These are phyloP conservation scores for Pilatotrama ljubarskyi DNA, from an alignment of 768 basidiomycete genomes.

Conservation along the genomic window DNA sequence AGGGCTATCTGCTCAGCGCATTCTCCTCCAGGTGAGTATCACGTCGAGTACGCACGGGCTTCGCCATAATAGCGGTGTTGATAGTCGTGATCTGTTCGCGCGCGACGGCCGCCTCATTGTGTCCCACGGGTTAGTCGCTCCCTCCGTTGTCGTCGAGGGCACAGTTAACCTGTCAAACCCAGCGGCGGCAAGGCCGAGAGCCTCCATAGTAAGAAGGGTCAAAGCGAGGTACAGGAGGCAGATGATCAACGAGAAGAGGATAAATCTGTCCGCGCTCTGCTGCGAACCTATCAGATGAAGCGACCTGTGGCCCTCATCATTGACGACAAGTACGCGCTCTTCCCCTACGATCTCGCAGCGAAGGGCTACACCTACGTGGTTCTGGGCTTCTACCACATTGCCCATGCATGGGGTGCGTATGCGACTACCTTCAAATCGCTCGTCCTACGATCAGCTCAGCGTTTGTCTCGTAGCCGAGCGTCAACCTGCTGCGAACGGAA, in stretches of 20 bases:
- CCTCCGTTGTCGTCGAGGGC: neutral
- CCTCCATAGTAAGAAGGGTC: constrained; percentile 44
- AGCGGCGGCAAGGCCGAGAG: constrained; percentile 75
- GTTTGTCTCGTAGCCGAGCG: constrained; percentile 56
- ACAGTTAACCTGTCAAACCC: neutral
- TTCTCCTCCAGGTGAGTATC: constrained; percentile 60
- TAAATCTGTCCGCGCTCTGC: constrained; percentile 67
- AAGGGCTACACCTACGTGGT: constrained; percentile 52
- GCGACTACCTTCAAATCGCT: neutral
- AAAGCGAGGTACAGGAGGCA: constrained; percentile 43
- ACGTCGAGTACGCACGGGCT: neutral
- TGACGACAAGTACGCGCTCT: constrained; percentile 71
- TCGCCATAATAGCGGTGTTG: neutral
- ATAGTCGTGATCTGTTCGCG: constrained; percentile 70
- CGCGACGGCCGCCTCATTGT: constrained; percentile 71
- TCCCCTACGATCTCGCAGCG: constrained; percentile 66
- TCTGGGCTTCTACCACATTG: constrained; percentile 73
- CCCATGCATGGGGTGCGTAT: constrained; percentile 65
- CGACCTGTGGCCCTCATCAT: constrained; percentile 70
- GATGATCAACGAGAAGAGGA: constrained; percentile 70
- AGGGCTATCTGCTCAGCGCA: constrained; percentile 76
- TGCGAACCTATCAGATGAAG: constrained; percentile 52
- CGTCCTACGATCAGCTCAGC: constrained; percentile 10
- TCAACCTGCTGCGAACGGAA: constrained; percentile 47
- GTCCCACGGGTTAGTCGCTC: constrained; percentile 69